Conservation (phyloP, 2,329 filamentous ascomycete species). For the Clonostachys byssicola region DNA sequence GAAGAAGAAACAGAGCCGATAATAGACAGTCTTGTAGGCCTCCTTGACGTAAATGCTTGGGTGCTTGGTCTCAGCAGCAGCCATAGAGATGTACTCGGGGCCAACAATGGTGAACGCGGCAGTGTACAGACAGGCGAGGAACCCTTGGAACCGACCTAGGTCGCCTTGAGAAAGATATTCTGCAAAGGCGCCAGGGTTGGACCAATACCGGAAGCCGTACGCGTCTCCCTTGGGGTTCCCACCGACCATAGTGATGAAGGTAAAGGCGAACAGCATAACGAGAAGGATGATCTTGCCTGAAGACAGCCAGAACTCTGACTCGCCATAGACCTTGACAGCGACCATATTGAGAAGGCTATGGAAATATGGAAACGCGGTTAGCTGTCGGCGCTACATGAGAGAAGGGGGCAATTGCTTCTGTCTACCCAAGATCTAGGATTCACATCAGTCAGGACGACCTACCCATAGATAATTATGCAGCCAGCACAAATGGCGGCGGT, state of each 20-base stretch:
- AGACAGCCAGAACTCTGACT: slow-evolving; percentile 35
- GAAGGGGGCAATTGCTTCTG: too few relatives aligned
- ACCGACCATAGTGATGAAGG: slow-evolving; percentile 55
- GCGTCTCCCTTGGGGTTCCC: slow-evolving; percentile 49
- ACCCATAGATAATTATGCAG: slow-evolving; percentile 13
- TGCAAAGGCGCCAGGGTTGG: slow-evolving; percentile 42
- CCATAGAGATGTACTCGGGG: slow-evolving; percentile 55
- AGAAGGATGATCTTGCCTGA: slow-evolving; percentile 51
- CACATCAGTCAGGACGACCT: too few relatives aligned
- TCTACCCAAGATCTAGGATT: too few relatives aligned
- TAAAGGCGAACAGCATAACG: slow-evolving; percentile 51
- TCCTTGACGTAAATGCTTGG: too few relatives aligned
- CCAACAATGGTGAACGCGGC: slow-evolving; percentile 35
- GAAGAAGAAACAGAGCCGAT: slow-evolving; percentile 45
- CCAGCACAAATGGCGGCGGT: slow-evolving; percentile 35
- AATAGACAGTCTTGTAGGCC: too few relatives aligned
- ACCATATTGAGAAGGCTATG: slow-evolving; percentile 22
- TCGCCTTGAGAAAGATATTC: slow-evolving; percentile 52
- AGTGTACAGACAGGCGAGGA: slow-evolving; percentile 40
- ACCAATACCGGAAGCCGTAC: slow-evolving; percentile 65
- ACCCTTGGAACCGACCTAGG: slow-evolving; percentile 58
- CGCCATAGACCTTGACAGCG: slow-evolving; percentile 30
- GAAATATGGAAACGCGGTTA: too few relatives aligned
- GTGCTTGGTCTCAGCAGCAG: slow-evolving; percentile 46
- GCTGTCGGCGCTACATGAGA: too few relatives aligned